phyloP scores from a whole-genome alignment of 225 moss, liverwort and hornwort species.

The Bryum argenteum region DNA sequence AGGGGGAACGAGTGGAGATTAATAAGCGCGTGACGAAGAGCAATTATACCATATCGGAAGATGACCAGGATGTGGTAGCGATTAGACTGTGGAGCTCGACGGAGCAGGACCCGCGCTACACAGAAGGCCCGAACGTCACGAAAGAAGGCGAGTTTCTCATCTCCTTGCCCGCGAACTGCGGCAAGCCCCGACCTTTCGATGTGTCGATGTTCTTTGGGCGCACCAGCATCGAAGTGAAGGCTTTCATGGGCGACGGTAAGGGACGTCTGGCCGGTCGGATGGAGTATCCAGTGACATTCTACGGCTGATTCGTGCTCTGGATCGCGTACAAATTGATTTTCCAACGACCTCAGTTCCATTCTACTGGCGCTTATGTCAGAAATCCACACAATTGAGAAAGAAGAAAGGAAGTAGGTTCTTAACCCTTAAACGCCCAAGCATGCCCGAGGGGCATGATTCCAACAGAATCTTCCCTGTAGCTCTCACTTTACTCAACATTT shows the following conservation, averaged over 20 bases:
- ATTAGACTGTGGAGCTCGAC: slow-evolving; percentile 35
- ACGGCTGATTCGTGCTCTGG: too few relatives aligned
- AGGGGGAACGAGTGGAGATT: slow-evolving; percentile 32
- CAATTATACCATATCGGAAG: not conserved
- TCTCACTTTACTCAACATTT: too few relatives aligned
- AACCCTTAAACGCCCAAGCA: too few relatives aligned
- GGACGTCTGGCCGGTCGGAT: not conserved
- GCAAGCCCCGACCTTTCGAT: not conserved
- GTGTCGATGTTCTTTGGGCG: slow-evolving; percentile 48
- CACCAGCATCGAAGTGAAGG: slow-evolving; percentile 35
- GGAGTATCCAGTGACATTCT: slow-evolving; percentile 19
- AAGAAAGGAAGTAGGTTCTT: too few relatives aligned
- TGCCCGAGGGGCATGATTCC: too few relatives aligned
- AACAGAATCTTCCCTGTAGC: too few relatives aligned
- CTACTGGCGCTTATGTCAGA: too few relatives aligned
- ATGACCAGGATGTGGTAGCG: not conserved
- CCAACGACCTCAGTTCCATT: too few relatives aligned
- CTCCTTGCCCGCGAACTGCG: not conserved
- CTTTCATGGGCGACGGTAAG: not conserved
- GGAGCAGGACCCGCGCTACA: slow-evolving; percentile 16
- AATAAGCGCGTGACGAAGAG: slow-evolving; percentile 13
- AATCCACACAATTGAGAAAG: too few relatives aligned
- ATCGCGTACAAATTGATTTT: too few relatives aligned
- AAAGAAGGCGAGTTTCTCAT: slow-evolving; percentile 26
- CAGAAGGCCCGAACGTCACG: not conserved